Percentiles rank a stretch among this genome's conserved stretches.
Evolutionary conservation across 208 protist genomes (phyloP).

Genomic region (Trypanosoma vivax): DNA sequence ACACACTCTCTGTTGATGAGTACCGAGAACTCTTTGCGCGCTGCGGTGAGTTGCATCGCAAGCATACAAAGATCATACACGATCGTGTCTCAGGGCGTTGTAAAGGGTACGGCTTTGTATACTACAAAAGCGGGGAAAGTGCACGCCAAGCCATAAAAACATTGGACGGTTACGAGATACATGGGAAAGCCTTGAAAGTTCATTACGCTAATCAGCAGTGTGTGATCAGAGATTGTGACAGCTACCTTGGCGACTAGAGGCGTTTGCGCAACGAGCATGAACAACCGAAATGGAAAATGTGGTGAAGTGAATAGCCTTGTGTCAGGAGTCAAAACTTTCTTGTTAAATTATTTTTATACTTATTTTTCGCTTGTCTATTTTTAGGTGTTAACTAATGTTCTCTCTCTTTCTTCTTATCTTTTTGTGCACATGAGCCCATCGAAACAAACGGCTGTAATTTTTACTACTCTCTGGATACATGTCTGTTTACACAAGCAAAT

Average conservation of each 20-base stretch:
- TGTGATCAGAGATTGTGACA: constrained; percentile 17
- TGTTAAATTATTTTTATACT: constrained; percentile 5
- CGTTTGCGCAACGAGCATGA: no score
- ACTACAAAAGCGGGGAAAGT: constrained; percentile 50
- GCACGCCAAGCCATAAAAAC: constrained; percentile 42
- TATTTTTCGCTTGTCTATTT: constrained; percentile 6
- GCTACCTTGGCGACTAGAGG: constrained; percentile 3
- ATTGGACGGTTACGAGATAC: constrained; percentile 42
- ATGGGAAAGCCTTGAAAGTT: constrained; percentile 48
- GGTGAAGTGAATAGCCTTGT: no score
- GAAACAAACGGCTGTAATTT: no score
- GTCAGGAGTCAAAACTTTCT: no score
- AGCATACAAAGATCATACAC: constrained; percentile 49
- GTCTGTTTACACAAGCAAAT: constrained; percentile 4
- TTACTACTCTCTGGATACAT: constrained; percentile 2
- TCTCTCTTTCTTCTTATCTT: constrained; percentile 5
- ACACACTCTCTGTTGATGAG: constrained; percentile 36
- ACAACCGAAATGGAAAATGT: no score
- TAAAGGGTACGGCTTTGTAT: constrained; percentile 80
- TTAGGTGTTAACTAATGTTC: background rate
- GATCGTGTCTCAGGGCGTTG: constrained; percentile 39
- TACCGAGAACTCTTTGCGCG: constrained; percentile 39
- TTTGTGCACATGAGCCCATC: background rate
- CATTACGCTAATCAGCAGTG: constrained; percentile 59
- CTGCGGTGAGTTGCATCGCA: constrained; percentile 36